Evolutionary conservation across 169 alveolate genomes (phyloP).

Genomic region (Cryptosporidium sp.): DNA sequence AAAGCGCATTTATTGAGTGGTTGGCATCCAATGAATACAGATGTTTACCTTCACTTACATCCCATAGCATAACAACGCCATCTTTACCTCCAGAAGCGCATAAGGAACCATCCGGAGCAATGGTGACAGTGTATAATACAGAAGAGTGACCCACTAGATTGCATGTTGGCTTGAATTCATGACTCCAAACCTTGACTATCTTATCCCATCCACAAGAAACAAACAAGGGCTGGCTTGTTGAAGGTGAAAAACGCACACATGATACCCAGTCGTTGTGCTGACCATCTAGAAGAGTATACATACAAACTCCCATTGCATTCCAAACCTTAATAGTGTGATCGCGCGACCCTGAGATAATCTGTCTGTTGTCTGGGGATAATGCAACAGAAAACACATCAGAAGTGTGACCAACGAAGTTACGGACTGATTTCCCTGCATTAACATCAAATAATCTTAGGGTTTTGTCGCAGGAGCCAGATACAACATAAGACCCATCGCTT

Average conservation of each 20-base stretch:
- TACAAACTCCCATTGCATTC: constrained; percentile 98
- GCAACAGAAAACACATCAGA: constrained; percentile 96
- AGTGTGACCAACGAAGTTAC: constrained; percentile 93
- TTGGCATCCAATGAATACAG: constrained; percentile 93
- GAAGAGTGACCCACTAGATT: constrained; percentile 96
- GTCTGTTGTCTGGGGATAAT: constrained; percentile 98
- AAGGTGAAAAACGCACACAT: constrained; percentile 96
- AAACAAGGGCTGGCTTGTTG: constrained; percentile 93
- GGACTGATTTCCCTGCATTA: constrained; percentile 90
- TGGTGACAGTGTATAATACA: constrained; percentile 93
- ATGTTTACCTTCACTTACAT: constrained; percentile 94
- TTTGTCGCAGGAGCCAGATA: constrained; percentile 94
- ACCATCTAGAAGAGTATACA: constrained; percentile 93
- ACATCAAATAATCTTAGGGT: constrained; percentile 94
- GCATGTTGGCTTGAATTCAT: constrained; percentile 92
- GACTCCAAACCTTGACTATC: constrained; percentile 90
- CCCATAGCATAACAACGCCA: constrained; percentile 96
- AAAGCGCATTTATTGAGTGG: constrained; percentile 93
- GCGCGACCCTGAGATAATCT: constrained; percentile 97
- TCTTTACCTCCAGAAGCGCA: constrained; percentile 99
- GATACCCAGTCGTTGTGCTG: constrained; percentile 98
- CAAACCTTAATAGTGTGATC: constrained; percentile 95
- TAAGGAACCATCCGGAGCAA: constrained; percentile 97
- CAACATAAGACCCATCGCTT: constrained; percentile 93
- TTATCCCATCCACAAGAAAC: constrained; percentile 98